These are phyloP conservation scores for Vinca minor DNA, from an alignment of 257 asterid species.

Conservation along the genomic window DNA sequence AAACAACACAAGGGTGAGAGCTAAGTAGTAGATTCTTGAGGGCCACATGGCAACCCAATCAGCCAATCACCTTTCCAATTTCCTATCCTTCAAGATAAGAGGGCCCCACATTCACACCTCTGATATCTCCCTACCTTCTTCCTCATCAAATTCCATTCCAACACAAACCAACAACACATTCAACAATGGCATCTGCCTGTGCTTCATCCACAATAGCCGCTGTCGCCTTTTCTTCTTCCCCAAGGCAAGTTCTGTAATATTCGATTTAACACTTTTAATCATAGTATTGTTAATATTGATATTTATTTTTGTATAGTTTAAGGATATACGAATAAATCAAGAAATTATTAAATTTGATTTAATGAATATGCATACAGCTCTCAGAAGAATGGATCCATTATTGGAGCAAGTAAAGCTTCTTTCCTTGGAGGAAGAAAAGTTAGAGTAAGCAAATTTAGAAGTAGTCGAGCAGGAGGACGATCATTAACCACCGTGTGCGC, in stretches of 20 bases:
- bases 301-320: too few species aligned
- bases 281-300: background rate
- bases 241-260: conserved; percentile 83
- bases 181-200: conserved; percentile 77
- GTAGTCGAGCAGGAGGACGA: conserved; percentile 34
- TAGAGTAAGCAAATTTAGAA: conserved; percentile 39
- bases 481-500: conserved; percentile 41
- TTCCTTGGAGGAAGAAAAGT: conserved; percentile 69
- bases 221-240: conserved; percentile 71
- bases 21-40: too few species aligned
- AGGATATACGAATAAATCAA: too few species aligned
- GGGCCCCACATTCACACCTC: conserved; percentile 24
- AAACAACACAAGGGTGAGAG: conserved; percentile 29
- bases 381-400: conserved; percentile 50
- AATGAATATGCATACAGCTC: conserved; percentile 31
- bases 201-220: conserved; percentile 93
- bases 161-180: too few species aligned
- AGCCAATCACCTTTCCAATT: conserved; percentile 59
- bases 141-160: conserved; percentile 26
- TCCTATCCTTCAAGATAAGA: conserved; percentile 76
- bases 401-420: conserved; percentile 59
- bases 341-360: too few species aligned
- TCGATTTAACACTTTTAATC: background rate
- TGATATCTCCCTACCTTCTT: conserved; percentile 8
- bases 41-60: conserved; percentile 67